phyloP scores from a whole-genome alignment of 2,329 filamentous ascomycete genomes.

The Phoma sp. region DNA sequence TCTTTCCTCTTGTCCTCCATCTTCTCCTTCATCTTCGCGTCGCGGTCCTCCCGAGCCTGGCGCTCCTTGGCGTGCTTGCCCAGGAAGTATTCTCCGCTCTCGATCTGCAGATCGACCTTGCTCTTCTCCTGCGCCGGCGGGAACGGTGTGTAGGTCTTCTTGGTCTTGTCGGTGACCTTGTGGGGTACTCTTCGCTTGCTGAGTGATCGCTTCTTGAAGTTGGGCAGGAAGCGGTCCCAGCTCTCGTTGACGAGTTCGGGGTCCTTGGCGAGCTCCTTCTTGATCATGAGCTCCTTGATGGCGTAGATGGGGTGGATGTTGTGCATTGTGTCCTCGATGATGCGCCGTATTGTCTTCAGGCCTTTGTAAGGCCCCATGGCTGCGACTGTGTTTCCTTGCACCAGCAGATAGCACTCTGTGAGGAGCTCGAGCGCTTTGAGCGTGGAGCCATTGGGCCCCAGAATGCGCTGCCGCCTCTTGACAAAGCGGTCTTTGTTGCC shows the following conservation, averaged over 20 bases:
- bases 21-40: slow-evolving; percentile 85
- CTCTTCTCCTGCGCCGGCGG: slow-evolving; percentile 97
- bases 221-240: slow-evolving; percentile 95
- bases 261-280: slow-evolving; percentile 88
- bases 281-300: slow-evolving; percentile 96
- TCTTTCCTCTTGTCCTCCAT: slow-evolving; percentile 88
- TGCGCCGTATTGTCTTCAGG: slow-evolving; percentile 86
- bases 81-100: slow-evolving; percentile 96
- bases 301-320: slow-evolving; percentile 92
- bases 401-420: slow-evolving; percentile 86
- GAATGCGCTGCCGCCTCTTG: slow-evolving; percentile 89
- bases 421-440: slow-evolving; percentile 93
- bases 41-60: slow-evolving; percentile 76
- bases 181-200: slow-evolving; percentile 82
- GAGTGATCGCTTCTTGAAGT: slow-evolving; percentile 94
- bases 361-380: slow-evolving; percentile 91
- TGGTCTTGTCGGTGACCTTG: slow-evolving; percentile 90
- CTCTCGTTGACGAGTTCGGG: slow-evolving; percentile 85
- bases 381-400: slow-evolving; percentile 94
- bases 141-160: slow-evolving; percentile 97
- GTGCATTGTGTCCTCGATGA: slow-evolving; percentile 91
- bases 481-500: slow-evolving; percentile 95
- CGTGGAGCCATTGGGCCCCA: slow-evolving; percentile 90
- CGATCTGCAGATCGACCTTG: slow-evolving; percentile 98
- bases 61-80: slow-evolving; percentile 91